Evolutionary conservation across 306 rosid species (phyloP).

Genomic region (Herpetospermum pedunculosum): DNA sequence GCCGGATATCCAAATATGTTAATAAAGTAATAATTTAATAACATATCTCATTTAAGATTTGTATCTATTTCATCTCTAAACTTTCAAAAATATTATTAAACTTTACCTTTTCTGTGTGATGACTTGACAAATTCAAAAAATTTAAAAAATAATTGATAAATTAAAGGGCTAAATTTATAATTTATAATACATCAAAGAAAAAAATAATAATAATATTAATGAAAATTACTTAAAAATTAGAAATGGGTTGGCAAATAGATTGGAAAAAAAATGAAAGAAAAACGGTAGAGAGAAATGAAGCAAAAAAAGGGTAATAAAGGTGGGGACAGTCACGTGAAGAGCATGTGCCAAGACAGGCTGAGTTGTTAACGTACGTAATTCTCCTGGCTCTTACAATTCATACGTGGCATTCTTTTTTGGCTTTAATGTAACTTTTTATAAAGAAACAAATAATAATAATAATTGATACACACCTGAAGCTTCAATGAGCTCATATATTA

Average conservation of each 20-base stretch:
- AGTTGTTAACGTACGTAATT: slow-evolving; percentile 5
- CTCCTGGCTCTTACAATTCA: not conserved
- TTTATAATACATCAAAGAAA: too few species aligned
- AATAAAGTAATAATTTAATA: not conserved
- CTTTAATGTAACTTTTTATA: not conserved
- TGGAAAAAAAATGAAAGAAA: not conserved
- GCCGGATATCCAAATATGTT: not conserved
- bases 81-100: too few species aligned
- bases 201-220: too few species aligned
- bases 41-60: too few species aligned
- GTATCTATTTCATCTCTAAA: too few species aligned
- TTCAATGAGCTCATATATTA: not conserved
- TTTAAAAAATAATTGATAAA: too few species aligned
- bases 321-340: slow-evolving; percentile 8
- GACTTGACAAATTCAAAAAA: too few species aligned
- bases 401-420: slow-evolving; percentile 1
- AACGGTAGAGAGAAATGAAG: not conserved
- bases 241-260: too few species aligned
- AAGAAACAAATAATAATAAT: not conserved
- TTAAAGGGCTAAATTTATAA: too few species aligned
- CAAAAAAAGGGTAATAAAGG: not conserved
- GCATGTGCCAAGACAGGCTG: not conserved
- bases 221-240: too few species aligned
- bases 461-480: not conserved
- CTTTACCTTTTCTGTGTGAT: too few species aligned